Evolutionary conservation across 2,329 filamentous ascomycete genomes (phyloP), one percentile per base, ranked within the genome.

Genomic region (Colletotrichum neosansevieriae): DNA sequence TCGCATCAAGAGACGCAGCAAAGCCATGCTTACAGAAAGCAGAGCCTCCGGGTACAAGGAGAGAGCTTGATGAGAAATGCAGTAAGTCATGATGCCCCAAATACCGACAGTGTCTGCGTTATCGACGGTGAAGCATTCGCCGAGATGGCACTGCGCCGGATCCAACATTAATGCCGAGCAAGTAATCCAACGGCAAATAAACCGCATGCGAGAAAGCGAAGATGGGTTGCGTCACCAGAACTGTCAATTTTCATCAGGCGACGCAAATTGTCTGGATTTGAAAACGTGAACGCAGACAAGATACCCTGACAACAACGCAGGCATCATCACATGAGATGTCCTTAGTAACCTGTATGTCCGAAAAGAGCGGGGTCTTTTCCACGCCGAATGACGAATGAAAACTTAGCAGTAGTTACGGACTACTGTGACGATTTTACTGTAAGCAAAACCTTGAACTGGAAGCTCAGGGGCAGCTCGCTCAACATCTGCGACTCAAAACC

Each of bases 61-160:
- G 11, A 13, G 36, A 15, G 11, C 10, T 38, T 38, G 12, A 15
- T 15, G 13, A 15, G 36, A 38, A 38, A 38, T 9, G 1, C 4
- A 38, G 36, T 6, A 38, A 38, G 36, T 15, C 13, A 38, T 6
- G 15, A 29, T 29, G 36, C 36, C 4, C 36, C 36, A 12, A 15
- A 11, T 13, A 15, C 13, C 36, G 36, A 29, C 29, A 29, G 32
- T 32, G 9, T 38, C 50, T 54, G 32, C 32, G 24, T 29, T 29
- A 29, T 29, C 4, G 15, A 19, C 15, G 17, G 32, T 24, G 60
- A 68, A 68, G 54, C 54, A 59, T 59, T 50, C 40, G 53, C 53
- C 60, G 53, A 64, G 60, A 38, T 40, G n/a, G 32, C 53, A 56
- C 58, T 42, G 53, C 38, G 32, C 60, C 7, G 29, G 29, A 7